phyloP scores from a whole-genome alignment of 73 alveolate genomes.

The Blepharisma stoltei region DNA sequence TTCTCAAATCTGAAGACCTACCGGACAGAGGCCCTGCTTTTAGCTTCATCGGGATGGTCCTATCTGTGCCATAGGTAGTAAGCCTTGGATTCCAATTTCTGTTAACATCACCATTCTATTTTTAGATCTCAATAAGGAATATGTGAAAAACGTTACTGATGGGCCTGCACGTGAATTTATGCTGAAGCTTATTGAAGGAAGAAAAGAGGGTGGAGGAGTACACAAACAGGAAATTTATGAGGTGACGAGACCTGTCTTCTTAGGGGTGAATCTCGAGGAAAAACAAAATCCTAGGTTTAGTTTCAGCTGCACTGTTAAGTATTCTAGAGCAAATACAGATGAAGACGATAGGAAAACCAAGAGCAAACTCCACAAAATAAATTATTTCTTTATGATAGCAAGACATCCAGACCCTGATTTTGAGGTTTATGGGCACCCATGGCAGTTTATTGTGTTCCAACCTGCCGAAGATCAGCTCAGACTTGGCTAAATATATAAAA shows the following conservation, averaged over 20 bases:
- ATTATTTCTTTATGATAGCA: neutral
- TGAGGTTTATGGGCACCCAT: slow-evolving; percentile 24
- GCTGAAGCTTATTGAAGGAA: neutral
- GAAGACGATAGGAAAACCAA: neutral
- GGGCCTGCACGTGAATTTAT: neutral
- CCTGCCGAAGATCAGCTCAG: slow-evolving; percentile 23
- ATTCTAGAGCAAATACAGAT: neutral
- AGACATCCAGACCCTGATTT: slow-evolving; percentile 35
- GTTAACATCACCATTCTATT: too few relatives aligned
- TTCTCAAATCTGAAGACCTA: too few relatives aligned
- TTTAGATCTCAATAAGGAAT: neutral
- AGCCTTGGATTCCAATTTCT: too few relatives aligned
- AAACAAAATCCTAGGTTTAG: slow-evolving; percentile 20
- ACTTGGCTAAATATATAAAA: neutral
- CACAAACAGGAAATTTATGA: neutral
- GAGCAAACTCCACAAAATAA: neutral
- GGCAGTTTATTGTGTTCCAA: slow-evolving; percentile 4
- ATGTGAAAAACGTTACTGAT: neutral
- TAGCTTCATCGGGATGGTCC: too few relatives aligned
- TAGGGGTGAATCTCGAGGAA: slow-evolving; percentile 25
- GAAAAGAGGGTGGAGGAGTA: neutral
- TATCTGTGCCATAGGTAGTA: too few relatives aligned
- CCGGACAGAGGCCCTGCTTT: too few relatives aligned
- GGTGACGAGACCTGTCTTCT: slow-evolving; percentile 9
- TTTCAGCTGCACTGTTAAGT: neutral